Evolutionary conservation across 176 grass and related monocot species (phyloP).

Genomic region (Olyra latifolia): DNA sequence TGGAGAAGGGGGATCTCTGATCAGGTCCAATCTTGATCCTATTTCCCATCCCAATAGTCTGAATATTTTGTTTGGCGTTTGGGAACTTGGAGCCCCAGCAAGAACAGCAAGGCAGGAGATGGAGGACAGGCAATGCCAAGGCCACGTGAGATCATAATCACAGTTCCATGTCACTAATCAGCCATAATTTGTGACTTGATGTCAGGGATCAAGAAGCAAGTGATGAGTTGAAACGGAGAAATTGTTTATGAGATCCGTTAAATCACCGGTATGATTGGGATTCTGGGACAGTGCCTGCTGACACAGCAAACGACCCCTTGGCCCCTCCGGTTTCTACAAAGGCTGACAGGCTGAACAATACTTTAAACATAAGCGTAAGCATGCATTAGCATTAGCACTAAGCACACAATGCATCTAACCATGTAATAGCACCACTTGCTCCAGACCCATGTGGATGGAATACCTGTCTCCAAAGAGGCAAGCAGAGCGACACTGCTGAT

Average conservation of each 20-base stretch:
- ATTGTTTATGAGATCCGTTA: slow-evolving; percentile 40
- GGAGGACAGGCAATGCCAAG: slow-evolving; percentile 21
- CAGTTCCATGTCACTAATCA: background rate
- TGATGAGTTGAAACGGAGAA: background rate
- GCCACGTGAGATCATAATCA: slow-evolving; percentile 37
- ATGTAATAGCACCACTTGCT: slow-evolving; percentile 14
- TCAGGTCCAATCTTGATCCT: slow-evolving; percentile 46
- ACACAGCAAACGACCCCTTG: slow-evolving; percentile 18
- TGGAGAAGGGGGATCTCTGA: slow-evolving; percentile 38
- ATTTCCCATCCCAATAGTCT: slow-evolving; percentile 14
- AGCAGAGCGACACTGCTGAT: slow-evolving; percentile 51
- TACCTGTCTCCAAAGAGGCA: slow-evolving; percentile 59
- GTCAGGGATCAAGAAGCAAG: background rate
- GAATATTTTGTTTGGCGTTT: slow-evolving; percentile 42
- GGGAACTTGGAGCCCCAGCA: slow-evolving; percentile 49
- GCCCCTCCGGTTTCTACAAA: slow-evolving; percentile 55
- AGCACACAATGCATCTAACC: slow-evolving; percentile 47
- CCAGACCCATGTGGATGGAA: slow-evolving; percentile 43
- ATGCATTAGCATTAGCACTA: slow-evolving; percentile 8
- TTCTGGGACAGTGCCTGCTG: slow-evolving; percentile 30
- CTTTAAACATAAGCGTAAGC: slow-evolving; percentile 8
- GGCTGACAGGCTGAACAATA: slow-evolving; percentile 48
- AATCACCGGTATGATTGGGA: slow-evolving; percentile 52
- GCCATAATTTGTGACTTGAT: background rate
- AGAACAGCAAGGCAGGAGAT: background rate